Evolutionary conservation across 2,329 filamentous ascomycete species (phyloP).

Genomic region (Fusarium redolens): DNA sequence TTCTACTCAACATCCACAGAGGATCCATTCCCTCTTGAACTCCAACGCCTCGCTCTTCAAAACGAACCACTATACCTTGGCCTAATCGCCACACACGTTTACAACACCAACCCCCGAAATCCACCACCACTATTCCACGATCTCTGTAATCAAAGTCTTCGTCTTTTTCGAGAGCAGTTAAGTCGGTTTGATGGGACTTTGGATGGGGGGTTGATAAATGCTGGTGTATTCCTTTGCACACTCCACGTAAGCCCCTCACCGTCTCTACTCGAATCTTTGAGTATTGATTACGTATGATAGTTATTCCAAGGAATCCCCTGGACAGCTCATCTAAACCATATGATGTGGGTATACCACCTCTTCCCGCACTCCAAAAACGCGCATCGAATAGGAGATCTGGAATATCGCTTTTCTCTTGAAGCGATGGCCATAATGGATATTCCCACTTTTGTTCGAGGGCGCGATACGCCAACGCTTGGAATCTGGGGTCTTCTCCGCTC

Average conservation of each 20-base stretch:
- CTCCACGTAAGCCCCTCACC: conserved; percentile 13
- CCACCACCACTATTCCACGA: conserved; percentile 13
- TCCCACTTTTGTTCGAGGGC: conserved; percentile 34
- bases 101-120: conserved; percentile 8
- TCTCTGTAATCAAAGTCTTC: conserved; percentile 21
- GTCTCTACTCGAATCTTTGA: too few species aligned
- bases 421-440: conserved; percentile 38
- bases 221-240: conserved; percentile 26
- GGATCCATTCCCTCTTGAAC: conserved; percentile 6
- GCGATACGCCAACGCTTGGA: conserved; percentile 14
- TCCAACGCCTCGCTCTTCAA: background rate
- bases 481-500: conserved; percentile 24
- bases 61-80: conserved; percentile 23
- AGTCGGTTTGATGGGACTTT: conserved; percentile 4
- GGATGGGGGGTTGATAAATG: conserved; percentile 6
- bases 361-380: conserved; percentile 14
- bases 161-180: conserved; percentile 21
- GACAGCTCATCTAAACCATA: conserved; percentile 25
- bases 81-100: conserved; percentile 26
- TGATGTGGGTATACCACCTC: conserved; percentile 32
- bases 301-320: conserved; percentile 33
- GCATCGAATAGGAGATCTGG: background rate
- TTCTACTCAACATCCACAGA: conserved; percentile 29
- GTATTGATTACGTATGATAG: background rate
- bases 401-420: conserved; percentile 17